Evolutionary conservation across 345 rosid genomes (phyloP).

Genomic region (Reutealis trisperma): DNA sequence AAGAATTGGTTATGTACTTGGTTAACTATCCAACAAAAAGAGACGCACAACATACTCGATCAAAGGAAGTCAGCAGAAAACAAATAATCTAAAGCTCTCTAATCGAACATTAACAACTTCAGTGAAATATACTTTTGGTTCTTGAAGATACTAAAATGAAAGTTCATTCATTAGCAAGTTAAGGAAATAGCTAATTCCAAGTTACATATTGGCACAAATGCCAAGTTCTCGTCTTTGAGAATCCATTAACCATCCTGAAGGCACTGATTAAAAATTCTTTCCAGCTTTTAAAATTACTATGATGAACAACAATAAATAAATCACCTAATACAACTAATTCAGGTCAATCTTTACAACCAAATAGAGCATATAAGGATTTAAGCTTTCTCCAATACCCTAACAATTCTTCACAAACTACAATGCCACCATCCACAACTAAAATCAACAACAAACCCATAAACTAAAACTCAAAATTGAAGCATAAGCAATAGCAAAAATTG

Average conservation of each 20-base stretch:
- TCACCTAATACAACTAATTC: no score
- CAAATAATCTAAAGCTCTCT: background rate
- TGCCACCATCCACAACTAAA: background rate
- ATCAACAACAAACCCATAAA: background rate
- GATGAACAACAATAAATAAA: no score
- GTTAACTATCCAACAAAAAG: background rate
- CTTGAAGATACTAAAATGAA: no score
- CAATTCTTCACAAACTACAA: background rate
- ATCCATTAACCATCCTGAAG: no score
- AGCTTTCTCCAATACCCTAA: background rate
- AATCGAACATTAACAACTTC: background rate
- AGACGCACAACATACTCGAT: background rate
- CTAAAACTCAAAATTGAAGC: background rate
- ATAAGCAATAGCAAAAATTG: background rate
- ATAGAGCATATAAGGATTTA: background rate
- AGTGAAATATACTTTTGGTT: background rate
- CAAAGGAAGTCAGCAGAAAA: background rate
- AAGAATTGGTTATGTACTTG: background rate
- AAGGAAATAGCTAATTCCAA: background rate
- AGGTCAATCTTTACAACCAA: background rate
- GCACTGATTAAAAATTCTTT: background rate
- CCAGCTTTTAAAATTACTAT: background rate
- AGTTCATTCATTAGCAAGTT: no score
- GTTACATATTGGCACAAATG: background rate
- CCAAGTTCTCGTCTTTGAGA: background rate